Conservation (phyloP, 108 stramenopile genomes). For the Aurantiochytrium sp. region DNA sequence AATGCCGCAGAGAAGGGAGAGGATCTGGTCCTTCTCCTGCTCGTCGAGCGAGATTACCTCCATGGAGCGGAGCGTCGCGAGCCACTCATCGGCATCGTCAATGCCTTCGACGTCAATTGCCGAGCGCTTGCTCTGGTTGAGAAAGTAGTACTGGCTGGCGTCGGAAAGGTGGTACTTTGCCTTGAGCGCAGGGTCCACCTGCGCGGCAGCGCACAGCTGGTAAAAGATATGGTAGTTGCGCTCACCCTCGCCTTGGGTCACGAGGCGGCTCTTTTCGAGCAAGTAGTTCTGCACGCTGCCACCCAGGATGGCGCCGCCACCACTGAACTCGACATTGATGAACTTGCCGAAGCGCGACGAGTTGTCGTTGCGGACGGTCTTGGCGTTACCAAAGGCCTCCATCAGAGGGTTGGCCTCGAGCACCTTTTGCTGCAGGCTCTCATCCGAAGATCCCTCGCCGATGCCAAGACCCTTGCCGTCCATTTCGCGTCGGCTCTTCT, state of each 20-base stretch:
- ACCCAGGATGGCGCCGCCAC: conserved; percentile 25
- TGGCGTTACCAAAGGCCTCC: conserved; percentile 36
- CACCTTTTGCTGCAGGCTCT: conserved; percentile 20
- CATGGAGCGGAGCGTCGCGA: background rate
- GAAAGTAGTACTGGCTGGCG: background rate
- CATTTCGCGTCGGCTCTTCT: background rate
- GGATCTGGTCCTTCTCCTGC: conserved; percentile 22
- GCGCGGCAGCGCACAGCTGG: conserved; percentile 21
- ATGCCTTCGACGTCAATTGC: background rate
- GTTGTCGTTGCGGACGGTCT: conserved; percentile 35
- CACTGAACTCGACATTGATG: conserved; percentile 33
- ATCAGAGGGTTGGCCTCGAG: conserved; percentile 31
- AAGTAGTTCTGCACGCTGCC: conserved; percentile 28
- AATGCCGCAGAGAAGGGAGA: conserved; percentile 62
- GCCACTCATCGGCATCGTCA: background rate
- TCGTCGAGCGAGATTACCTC: background rate
- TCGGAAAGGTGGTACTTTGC: background rate
- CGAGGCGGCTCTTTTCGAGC: conserved; percentile 28
- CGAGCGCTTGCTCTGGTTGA: background rate
- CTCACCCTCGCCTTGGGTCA: conserved; percentile 22
- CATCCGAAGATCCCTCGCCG: background rate
- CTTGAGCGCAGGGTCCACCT: background rate
- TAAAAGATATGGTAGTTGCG: conserved; percentile 39
- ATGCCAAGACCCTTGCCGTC: conserved; percentile 4
- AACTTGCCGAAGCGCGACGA: conserved; percentile 35